Percentiles rank a stretch among this genome's conserved stretches.
Evolutionary conservation across 129 eudicot species (phyloP).

Genomic region (Cynara cardunculus): DNA sequence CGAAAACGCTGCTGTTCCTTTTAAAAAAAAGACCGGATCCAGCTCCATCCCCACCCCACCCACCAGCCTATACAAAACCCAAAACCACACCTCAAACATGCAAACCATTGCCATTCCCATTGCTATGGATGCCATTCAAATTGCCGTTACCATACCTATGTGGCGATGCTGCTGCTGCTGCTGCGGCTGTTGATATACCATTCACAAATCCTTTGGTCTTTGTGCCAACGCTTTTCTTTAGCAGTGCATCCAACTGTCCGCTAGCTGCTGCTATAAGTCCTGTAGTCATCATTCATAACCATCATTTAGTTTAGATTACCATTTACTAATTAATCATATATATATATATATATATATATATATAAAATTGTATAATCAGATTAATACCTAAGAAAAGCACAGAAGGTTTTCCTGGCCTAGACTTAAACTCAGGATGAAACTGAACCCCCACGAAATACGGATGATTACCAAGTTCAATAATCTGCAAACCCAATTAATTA

Average conservation of each 20-base stretch:
- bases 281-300: constrained; percentile 17
- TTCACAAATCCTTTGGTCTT: constrained; percentile 28
- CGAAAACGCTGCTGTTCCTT: constrained; percentile 39
- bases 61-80: constrained; percentile 50
- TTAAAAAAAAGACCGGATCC: constrained; percentile 39
- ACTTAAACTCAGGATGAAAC: constrained; percentile 91
- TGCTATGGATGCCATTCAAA: constrained; percentile 49
- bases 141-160: constrained; percentile 50
- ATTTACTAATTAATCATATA: background rate
- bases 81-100: constrained; percentile 40
- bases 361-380: background rate
- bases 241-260: constrained; percentile 60
- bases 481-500: constrained; percentile 36
- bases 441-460: constrained; percentile 83
- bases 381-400: constrained; percentile 75
- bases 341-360: no score
- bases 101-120: constrained; percentile 55
- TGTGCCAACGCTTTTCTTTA: constrained; percentile 38
- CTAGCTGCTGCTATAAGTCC: constrained; percentile 93
- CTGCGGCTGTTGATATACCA: constrained; percentile 29
- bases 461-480: constrained; percentile 68
- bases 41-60: constrained; percentile 35
- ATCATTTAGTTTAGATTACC: background rate
- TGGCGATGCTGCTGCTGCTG: constrained; percentile 24
- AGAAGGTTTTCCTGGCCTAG: constrained; percentile 89